phyloP scores from a whole-genome alignment of 306 rosid species.

The Vigna mungo region DNA sequence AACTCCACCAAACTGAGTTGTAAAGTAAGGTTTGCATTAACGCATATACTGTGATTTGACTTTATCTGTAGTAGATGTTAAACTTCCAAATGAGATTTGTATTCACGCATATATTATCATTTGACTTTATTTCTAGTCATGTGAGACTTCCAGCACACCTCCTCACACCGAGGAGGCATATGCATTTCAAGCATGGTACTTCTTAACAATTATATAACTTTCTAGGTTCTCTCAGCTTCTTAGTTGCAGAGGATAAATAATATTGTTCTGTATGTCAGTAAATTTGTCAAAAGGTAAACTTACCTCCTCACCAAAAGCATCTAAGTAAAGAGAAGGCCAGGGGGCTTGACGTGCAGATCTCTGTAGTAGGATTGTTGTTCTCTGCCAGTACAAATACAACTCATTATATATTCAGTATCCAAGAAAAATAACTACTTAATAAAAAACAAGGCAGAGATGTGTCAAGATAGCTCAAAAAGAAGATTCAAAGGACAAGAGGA shows the following conservation, averaged over 20 bases:
- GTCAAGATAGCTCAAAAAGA: slow-evolving; percentile 25
- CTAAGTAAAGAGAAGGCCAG: slow-evolving; percentile 98
- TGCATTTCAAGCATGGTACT: too few species aligned
- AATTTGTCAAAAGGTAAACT: slow-evolving; percentile 35
- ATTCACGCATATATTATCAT: too few species aligned
- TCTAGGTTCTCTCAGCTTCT: slow-evolving; percentile 22
- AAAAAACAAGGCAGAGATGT: slow-evolving; percentile 1
- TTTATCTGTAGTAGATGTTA: too few species aligned
- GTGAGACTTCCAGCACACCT: too few species aligned
- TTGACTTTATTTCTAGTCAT: too few species aligned
- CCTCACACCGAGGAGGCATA: too few species aligned
- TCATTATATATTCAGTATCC: slow-evolving; percentile 15
- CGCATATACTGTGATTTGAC: too few species aligned
- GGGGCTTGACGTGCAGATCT: slow-evolving; percentile 96
- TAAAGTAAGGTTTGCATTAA: too few species aligned
- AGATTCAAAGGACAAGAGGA: neutral
- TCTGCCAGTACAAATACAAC: slow-evolving; percentile 54
- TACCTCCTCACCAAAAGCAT: slow-evolving; percentile 98
- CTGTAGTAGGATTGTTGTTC: slow-evolving; percentile 84
- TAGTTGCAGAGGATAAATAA: neutral
- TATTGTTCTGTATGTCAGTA: neutral
- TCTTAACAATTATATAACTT: neutral
- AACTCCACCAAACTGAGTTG: too few species aligned
- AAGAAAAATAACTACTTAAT: slow-evolving; percentile 11
- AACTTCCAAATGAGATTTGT: too few species aligned